These are phyloP conservation scores for Penicillium sp. DNA, from an alignment of 2,329 filamentous ascomycete genomes.

Conservation along the genomic window DNA sequence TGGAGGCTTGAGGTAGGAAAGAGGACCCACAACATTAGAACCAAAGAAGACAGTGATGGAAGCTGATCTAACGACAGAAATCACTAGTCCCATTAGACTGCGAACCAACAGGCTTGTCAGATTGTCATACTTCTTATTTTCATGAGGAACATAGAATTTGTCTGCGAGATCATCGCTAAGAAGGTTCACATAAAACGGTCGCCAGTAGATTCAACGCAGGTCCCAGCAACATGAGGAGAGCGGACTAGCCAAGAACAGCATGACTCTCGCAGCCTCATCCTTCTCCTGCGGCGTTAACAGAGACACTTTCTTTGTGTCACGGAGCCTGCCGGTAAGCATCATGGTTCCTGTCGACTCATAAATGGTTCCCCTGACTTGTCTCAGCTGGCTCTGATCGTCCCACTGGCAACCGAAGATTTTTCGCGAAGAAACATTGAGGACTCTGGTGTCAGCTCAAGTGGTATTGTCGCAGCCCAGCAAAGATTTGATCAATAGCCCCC, in stretches of 20 bases:
- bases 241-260: conserved; percentile 19
- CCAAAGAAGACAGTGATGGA: no score
- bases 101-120: no score
- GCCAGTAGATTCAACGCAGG: conserved; percentile 16
- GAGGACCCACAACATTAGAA: no score
- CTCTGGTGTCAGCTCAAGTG: conserved; percentile 40
- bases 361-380: neutral
- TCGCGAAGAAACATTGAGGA: conserved; percentile 15
- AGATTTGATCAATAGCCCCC: neutral
- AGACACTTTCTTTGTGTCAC: neutral
- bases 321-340: neutral
- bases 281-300: conserved; percentile 7
- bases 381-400: conserved; percentile 66
- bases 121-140: no score
- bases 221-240: conserved; percentile 19
- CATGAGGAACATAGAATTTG: no score
- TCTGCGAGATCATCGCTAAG: no score
- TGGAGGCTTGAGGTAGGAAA: no score
- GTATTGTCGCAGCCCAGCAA: neutral
- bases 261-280: conserved; percentile 15
- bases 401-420: conserved; percentile 59
- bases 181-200: conserved; percentile 11
- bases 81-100: no score
- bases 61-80: no score
- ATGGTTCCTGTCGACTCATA: no score